Evolutionary conservation across 225 moss, liverwort and hornwort genomes (phyloP), one percentile per base, ranked within the genome.

Genomic region (Pseudisothecium myosuroides): DNA sequence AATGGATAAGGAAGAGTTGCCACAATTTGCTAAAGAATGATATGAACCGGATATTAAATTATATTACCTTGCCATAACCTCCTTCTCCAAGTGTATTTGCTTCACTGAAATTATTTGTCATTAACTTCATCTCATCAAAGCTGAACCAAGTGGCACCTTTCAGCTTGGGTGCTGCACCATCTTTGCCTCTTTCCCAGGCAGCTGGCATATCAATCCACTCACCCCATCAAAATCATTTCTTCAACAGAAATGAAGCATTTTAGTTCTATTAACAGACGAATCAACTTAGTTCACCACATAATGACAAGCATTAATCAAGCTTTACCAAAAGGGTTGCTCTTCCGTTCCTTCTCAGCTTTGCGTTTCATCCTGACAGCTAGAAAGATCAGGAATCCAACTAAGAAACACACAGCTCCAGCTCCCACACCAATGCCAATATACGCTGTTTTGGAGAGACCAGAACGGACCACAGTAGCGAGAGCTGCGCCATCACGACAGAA

Each of bases 71-170:
- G 81, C 97, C 97, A 75, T 96, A 97, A 18, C 96, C 96, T 86
- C 97, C 97, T 61, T 52, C 55, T 77, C 97, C 97, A 71, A 97
- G 45, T 81, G 89, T 87, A 80, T 93, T 95, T 54, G 59, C 86
- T n/a, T 86, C 90, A 9, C 68, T 85, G 82, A 95, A 97, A 82
- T 95, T 92, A 31, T 91, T 77, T 71, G 97, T 97, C 61, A 95
- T 93, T 34, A 55, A 88, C 92, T 89, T 95, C 14, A 97, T 90
- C 29, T 97, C 97, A 19, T 91, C 93, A 41, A 95, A 90, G 79
- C 89, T 87, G 87, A 97, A 96, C 90, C 93, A 96, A 43, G 85
- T 92, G 73, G 97, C 95, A n/a, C 96, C 97, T 93, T 95, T 94
- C 58, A 96, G 84, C 86, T 87, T 86, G 22, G 96, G 97, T 41